phyloP scores from a whole-genome alignment of 148 eudicot genomes.

The Spergularia marina region DNA sequence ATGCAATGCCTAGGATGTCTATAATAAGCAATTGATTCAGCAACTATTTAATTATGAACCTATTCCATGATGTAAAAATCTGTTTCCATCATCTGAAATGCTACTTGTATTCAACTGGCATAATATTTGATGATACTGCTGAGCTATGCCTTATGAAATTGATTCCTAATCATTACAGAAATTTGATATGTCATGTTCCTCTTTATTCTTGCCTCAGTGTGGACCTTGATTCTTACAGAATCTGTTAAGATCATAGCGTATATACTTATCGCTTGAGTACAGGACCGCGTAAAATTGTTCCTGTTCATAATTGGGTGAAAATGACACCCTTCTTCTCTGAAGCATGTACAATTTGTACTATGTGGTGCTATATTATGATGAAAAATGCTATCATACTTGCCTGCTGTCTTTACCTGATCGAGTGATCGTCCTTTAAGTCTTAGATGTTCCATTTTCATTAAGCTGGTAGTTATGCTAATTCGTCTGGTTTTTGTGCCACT shows the following conservation, averaged over 20 bases:
- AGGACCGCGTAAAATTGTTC: conserved; percentile 35
- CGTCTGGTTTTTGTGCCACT: conserved; percentile 10
- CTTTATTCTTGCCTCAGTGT: not conserved
- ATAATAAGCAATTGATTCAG: no score
- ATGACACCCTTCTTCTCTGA: not conserved
- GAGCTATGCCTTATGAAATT: not conserved
- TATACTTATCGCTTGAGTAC: conserved; percentile 16
- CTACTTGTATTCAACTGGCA: not conserved
- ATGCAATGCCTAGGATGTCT: no score
- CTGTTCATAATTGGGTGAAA: conserved; percentile 9
- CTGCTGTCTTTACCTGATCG: not conserved
- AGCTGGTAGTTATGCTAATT: not conserved
- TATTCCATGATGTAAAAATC: no score
- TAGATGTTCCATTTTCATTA: no score
- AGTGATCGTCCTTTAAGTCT: no score
- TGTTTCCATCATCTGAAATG: no score
- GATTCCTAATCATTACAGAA: conserved; percentile 6
- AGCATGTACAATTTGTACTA: no score
- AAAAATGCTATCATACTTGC: not conserved
- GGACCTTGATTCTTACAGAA: conserved; percentile 18
- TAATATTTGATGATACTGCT: not conserved
- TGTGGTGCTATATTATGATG: not conserved
- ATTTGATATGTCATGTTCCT: not conserved
- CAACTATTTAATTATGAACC: no score
- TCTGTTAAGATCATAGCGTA: conserved; percentile 10